Percentiles rank a stretch among this genome's conserved stretches.
phyloP scores from a whole-genome alignment of 2,329 filamentous ascomycete genomes.

The Elsinoe australis region DNA sequence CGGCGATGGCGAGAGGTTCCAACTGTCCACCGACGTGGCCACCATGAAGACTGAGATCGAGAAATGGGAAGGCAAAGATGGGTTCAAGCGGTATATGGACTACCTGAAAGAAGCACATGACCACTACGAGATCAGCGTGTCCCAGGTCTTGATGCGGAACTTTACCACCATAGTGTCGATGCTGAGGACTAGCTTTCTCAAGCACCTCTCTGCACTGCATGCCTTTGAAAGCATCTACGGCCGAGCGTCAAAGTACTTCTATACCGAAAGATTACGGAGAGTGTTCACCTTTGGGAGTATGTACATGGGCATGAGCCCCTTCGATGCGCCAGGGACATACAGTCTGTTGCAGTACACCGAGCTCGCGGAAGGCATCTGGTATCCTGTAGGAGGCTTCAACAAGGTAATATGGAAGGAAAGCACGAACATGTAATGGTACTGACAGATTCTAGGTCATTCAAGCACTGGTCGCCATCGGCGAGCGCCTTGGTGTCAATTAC shows the following conservation, averaged over 20 bases:
- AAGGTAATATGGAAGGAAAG: slow-evolving; percentile 40
- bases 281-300: slow-evolving; percentile 73
- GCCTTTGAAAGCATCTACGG: slow-evolving; percentile 64
- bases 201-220: slow-evolving; percentile 54
- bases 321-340: slow-evolving; percentile 68
- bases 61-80: slow-evolving; percentile 63
- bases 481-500: slow-evolving; percentile 56
- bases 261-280: slow-evolving; percentile 58
- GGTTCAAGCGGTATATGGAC: slow-evolving; percentile 59
- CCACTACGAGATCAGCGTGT: slow-evolving; percentile 62
- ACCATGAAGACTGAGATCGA: slow-evolving; percentile 65
- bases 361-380: slow-evolving; percentile 68
- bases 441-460: slow-evolving; percentile 40
- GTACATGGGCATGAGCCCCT: slow-evolving; percentile 78
- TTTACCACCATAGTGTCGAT: slow-evolving; percentile 56
- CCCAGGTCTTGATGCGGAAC: slow-evolving; percentile 59
- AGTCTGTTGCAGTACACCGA: slow-evolving; percentile 68
- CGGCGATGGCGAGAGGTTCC: slow-evolving; percentile 56
- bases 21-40: slow-evolving; percentile 59
- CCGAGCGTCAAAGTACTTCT: slow-evolving; percentile 59
- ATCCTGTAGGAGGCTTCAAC: slow-evolving; percentile 64
- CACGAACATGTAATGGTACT: neutral
- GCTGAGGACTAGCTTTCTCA: slow-evolving; percentile 51
- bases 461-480: slow-evolving; percentile 55
- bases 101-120: slow-evolving; percentile 60